phyloP scores from a whole-genome alignment of 129 eudicot species.

The Flaveria bidentis region DNA sequence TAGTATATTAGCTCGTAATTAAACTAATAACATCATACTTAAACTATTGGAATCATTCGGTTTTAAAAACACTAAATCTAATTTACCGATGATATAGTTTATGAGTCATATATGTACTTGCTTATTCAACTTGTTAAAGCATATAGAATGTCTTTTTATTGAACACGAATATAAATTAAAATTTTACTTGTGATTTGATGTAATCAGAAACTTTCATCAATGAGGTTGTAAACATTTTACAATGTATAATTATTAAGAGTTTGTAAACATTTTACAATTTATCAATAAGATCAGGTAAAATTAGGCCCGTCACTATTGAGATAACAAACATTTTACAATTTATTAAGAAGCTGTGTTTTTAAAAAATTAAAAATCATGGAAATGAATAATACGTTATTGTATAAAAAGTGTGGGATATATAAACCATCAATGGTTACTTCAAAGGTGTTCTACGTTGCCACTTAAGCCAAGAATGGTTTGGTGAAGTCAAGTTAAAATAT shows the following conservation, averaged over 20 bases:
- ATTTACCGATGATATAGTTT: no score
- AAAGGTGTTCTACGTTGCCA: slow-evolving; percentile 40
- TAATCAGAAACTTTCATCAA: not conserved
- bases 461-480: slow-evolving; percentile 43
- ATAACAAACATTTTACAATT: not conserved
- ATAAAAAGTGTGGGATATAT: not conserved
- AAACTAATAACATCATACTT: no score
- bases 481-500: slow-evolving; percentile 21
- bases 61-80: no score
- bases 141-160: no score
- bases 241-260: not conserved
- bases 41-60: no score
- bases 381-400: not conserved
- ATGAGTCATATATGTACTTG: no score
- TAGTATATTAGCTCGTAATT: not conserved
- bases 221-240: not conserved
- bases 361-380: no score
- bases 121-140: no score
- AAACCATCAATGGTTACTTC: slow-evolving; percentile 33
- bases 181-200: not conserved
- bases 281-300: not conserved
- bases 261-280: not conserved
- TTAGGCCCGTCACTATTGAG: not conserved
- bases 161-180: no score
- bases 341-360: not conserved